Percentiles rank a stretch among this genome's conserved stretches.
Conservation (phyloP, 805 yeast species). For the Pichia pseudocactophila region DNA sequence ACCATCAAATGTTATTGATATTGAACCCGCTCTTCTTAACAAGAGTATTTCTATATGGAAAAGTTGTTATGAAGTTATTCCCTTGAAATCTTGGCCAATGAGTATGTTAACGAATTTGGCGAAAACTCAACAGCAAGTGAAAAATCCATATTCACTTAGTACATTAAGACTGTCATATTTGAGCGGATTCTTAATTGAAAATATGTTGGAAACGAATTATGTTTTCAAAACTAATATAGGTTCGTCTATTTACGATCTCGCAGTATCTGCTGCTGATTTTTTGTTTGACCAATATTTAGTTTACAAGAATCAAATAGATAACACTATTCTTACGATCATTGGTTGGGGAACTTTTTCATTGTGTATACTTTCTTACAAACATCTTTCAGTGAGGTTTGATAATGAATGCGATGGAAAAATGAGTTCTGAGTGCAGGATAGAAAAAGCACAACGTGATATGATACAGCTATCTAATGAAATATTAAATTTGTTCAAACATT, state of each 20-base stretch:
- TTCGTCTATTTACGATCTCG: slow-evolving; percentile 15
- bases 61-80: slow-evolving; percentile 4
- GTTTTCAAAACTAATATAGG: slow-evolving; percentile 11
- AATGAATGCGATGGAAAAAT: neutral
- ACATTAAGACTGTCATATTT: slow-evolving; percentile 12
- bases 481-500: neutral
- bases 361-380: slow-evolving; percentile 4
- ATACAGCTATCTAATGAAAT: neutral
- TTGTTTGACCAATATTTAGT: slow-evolving; percentile 2
- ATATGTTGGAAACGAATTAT: slow-evolving; percentile 3
- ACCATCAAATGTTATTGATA: no score
- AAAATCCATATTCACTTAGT: slow-evolving; percentile 8
- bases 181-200: slow-evolving; percentile 10
- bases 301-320: neutral
- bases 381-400: neutral
- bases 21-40: neutral
- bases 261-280: slow-evolving; percentile 9
- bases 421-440: neutral
- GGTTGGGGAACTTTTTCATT: slow-evolving; percentile 5
- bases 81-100: slow-evolving; percentile 20
- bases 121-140: slow-evolving; percentile 4
- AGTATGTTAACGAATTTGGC: slow-evolving; percentile 9
- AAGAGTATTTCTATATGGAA: slow-evolving; percentile 1
- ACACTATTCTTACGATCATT: neutral
- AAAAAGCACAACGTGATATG: slow-evolving; percentile 3